Conservation (phyloP, 1,139 yeast species). For the Blastobotrys ciferrii region DNA sequence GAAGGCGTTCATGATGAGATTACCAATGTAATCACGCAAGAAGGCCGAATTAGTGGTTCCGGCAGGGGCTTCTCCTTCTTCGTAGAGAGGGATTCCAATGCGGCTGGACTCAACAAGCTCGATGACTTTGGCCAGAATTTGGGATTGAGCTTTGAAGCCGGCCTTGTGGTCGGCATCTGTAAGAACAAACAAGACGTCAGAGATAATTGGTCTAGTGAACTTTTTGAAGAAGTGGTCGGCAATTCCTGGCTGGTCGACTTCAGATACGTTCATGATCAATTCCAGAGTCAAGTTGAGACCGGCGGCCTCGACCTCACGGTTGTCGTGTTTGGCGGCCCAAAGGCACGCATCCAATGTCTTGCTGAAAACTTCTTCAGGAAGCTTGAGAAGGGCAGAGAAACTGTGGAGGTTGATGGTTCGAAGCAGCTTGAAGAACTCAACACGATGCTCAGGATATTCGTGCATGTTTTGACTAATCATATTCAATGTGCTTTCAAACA, state of each 20-base stretch:
- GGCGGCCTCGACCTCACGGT: slow-evolving; percentile 90
- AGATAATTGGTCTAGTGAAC: slow-evolving; percentile 83
- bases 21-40: slow-evolving; percentile 77
- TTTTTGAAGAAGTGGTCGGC: slow-evolving; percentile 85
- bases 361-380: slow-evolving; percentile 91
- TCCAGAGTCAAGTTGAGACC: slow-evolving; percentile 83
- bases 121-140: slow-evolving; percentile 77
- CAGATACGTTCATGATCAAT: slow-evolving; percentile 77
- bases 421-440: slow-evolving; percentile 86
- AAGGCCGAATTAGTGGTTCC: slow-evolving; percentile 82
- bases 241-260: slow-evolving; percentile 63
- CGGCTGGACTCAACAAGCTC: slow-evolving; percentile 77
- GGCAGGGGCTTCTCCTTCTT: slow-evolving; percentile 62
- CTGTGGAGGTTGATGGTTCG: slow-evolving; percentile 83
- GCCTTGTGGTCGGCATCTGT: slow-evolving; percentile 98
- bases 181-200: slow-evolving; percentile 88
- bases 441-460: slow-evolving; percentile 97
- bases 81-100: slow-evolving; percentile 73
- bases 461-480: slow-evolving; percentile 96
- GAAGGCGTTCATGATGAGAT: slow-evolving; percentile 80
- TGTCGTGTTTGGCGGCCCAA: slow-evolving; percentile 98
- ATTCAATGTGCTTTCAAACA: slow-evolving; percentile 88
- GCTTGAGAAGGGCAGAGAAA: slow-evolving; percentile 79
- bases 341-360: slow-evolving; percentile 88
- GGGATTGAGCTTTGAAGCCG: slow-evolving; percentile 87